A percentile compares a stretch with the other conserved stretches of the same genome.
Evolutionary conservation across 2,329 filamentous ascomycete genomes (phyloP).

Genomic region (Cordyceps pruinosa): DNA sequence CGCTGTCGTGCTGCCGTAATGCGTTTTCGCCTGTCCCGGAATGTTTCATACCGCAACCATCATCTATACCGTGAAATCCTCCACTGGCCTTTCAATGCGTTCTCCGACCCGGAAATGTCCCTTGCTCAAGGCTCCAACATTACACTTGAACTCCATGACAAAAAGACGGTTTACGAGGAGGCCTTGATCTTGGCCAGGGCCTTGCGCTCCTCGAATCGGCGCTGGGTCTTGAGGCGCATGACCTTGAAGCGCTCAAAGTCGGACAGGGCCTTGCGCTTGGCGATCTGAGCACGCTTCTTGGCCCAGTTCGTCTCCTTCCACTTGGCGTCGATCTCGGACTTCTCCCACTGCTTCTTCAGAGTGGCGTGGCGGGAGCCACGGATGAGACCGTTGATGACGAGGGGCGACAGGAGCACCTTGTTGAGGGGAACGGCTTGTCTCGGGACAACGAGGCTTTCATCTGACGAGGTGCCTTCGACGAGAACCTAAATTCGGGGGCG

Average conservation of each 20-base stretch:
- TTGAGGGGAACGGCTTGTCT: slow-evolving; percentile 80
- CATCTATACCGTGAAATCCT: slow-evolving; percentile 15
- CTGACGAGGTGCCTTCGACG: slow-evolving; percentile 85
- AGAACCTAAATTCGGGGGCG: slow-evolving; percentile 61
- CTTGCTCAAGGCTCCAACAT: slow-evolving; percentile 19
- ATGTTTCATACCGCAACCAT: slow-evolving; percentile 20
- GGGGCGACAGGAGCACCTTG: slow-evolving; percentile 80
- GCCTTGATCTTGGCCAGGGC: slow-evolving; percentile 88
- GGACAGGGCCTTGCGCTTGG: slow-evolving; percentile 83
- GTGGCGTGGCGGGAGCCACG: slow-evolving; percentile 75
- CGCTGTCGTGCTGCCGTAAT: slow-evolving; percentile 25
- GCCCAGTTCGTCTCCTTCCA: slow-evolving; percentile 89
- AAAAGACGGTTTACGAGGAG: slow-evolving; percentile 55
- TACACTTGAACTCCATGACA: slow-evolving; percentile 13
- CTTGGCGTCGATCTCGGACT: slow-evolving; percentile 84
- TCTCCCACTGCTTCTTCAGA: slow-evolving; percentile 86
- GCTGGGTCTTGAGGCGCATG: slow-evolving; percentile 98
- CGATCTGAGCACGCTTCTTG: slow-evolving; percentile 81
- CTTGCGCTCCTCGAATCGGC: slow-evolving; percentile 97
- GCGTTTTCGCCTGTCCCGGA: slow-evolving; percentile 27
- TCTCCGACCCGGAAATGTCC: slow-evolving; percentile 25
- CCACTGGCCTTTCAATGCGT: slow-evolving; percentile 16
- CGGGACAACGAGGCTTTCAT: slow-evolving; percentile 71
- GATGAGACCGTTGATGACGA: slow-evolving; percentile 80
- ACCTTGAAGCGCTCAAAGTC: slow-evolving; percentile 99